Evolutionary conservation across 257 asterid species (phyloP).

Genomic region (Hygrophila difformis): DNA sequence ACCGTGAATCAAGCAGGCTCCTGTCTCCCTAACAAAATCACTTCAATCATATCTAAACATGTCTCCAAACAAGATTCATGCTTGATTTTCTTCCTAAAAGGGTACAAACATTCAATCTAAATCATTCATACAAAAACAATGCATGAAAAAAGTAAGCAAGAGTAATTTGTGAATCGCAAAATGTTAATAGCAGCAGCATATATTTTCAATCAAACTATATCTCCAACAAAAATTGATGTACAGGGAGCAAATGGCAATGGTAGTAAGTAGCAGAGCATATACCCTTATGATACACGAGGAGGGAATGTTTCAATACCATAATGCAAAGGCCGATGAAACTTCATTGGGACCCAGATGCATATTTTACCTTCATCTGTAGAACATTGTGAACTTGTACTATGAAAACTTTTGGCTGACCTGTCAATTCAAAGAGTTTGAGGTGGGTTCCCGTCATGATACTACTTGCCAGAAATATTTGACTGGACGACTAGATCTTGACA

Average conservation of each 20-base stretch:
- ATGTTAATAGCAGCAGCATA: not conserved
- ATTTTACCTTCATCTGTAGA: not conserved
- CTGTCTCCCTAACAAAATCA: not conserved
- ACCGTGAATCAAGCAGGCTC: constrained; percentile 12
- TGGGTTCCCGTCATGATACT: not conserved
- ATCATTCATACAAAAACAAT: not conserved
- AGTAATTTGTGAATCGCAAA: not conserved
- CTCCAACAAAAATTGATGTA: not conserved
- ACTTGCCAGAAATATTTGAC: not conserved
- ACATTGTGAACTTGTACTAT: constrained; percentile 2
- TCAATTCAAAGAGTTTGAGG: constrained; percentile 18
- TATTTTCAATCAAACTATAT: not conserved
- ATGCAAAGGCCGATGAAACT: constrained; percentile 11
- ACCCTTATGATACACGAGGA: not conserved
- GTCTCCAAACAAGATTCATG: constrained; percentile 20
- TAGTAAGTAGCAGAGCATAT: not conserved
- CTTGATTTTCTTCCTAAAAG: not conserved
- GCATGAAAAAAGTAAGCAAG: constrained; percentile 2
- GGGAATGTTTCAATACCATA: constrained; percentile 10
- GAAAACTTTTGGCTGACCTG: constrained; percentile 12
- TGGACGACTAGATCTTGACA: no score
- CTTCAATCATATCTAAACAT: constrained; percentile 2
- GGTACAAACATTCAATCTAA: not conserved
- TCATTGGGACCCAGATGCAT: constrained; percentile 12
- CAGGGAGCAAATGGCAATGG: not conserved